These are phyloP conservation scores for Phytopythium oedochilum DNA, from an alignment of 352 stramenopile species.

Conservation along the genomic window DNA sequence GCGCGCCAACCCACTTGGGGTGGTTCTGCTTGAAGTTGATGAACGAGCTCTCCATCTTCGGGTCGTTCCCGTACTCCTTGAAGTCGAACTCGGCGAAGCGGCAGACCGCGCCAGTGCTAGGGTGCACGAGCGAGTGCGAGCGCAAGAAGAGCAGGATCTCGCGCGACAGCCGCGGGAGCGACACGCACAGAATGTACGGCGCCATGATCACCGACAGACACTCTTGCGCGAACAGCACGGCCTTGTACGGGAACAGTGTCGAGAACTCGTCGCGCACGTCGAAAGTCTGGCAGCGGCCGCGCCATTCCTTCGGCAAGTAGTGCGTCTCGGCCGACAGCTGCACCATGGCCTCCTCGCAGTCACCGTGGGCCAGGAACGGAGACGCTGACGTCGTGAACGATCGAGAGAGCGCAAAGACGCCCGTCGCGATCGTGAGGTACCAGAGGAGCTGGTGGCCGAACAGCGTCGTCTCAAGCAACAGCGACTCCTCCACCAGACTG, in stretches of 20 bases:
- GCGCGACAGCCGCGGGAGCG: constrained; percentile 86
- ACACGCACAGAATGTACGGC: constrained; percentile 96
- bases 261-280: constrained; percentile 87
- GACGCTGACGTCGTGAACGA: constrained; percentile 70
- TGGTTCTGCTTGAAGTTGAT: constrained; percentile 95
- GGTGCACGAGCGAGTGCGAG: constrained; percentile 89
- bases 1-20: constrained; percentile 73
- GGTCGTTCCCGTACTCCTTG: constrained; percentile 89
- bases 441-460: constrained; percentile 93
- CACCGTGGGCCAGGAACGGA: constrained; percentile 67
- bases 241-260: constrained; percentile 93
- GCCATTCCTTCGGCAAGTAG: constrained; percentile 95
- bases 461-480: constrained; percentile 95
- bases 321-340: constrained; percentile 92
- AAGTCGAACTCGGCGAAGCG: constrained; percentile 97
- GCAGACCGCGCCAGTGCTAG: constrained; percentile 93
- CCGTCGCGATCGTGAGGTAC: constrained; percentile 93
- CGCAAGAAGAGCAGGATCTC: constrained; percentile 94
- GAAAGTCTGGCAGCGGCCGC: constrained; percentile 78
- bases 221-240: constrained; percentile 91
- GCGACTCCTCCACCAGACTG: constrained; percentile 93
- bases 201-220: constrained; percentile 92
- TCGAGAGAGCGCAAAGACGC: constrained; percentile 75
- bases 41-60: constrained; percentile 98
- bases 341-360: constrained; percentile 83